Evolutionary conservation across 2,329 filamentous ascomycete genomes (phyloP), one percentile per base, ranked within the genome.

Genomic region (Cladophialophora psammophila): DNA sequence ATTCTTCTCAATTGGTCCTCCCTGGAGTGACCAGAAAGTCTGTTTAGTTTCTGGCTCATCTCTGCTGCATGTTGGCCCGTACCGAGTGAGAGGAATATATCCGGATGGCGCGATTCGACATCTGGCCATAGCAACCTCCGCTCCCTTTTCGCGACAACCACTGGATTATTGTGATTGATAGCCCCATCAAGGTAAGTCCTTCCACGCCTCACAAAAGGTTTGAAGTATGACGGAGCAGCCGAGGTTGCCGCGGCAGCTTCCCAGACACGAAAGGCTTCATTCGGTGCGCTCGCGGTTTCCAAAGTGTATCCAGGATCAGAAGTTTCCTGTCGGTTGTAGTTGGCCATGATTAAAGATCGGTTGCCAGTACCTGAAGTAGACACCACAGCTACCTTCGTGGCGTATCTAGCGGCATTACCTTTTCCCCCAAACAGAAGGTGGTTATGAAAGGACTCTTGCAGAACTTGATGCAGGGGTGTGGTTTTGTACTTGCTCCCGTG

Each of bases 331-430:
- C 45, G 45, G 45, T 50, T 50, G 45, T 50, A 50, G 45, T 50
- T 50, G 45, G 45, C 45, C 45, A 50, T 50, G 45, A 50, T 50
- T 20, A 50, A 50, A 10, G 45, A 18, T 50, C 45, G 45, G 45
- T 50, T 50, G 18, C 45, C 45, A 3, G 45, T 50, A 5, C 45
- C 45, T 13, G 45, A 50, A 18, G 45, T 50, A 50, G 45, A 50
- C 9, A 50, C 45, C 45, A 50, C 45, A 50, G 45, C 45, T 26
- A 50, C 45, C 45, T 50, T 50, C 20, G 45, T 50, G 45, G 45
- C 8, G 9, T 50, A 50, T 50, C 45, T 50, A 18, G 45, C 45
- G 3, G 45, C 45, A 9, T 26, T 13, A 50, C 45, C 26, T 10
- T 18, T 26, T 3, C 45, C 45, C 20, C 45, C 45, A 12, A 50